Evolutionary conservation across 441 rosid genomes (phyloP), one percentile per base, ranked within the genome.

Genomic region (Flueggea neowawraea): DNA sequence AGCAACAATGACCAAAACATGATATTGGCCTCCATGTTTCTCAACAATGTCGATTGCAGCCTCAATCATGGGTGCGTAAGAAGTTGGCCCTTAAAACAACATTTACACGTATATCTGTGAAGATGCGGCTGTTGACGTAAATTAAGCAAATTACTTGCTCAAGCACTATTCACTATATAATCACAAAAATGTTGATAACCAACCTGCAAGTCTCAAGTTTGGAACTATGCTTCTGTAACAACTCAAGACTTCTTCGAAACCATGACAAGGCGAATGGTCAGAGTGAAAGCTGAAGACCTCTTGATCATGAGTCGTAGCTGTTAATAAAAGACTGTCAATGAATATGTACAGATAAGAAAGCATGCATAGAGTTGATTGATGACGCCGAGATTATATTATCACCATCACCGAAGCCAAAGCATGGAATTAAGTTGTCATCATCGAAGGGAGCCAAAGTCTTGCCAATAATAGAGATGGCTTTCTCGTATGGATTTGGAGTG

Each of bases 351-450:
- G 3, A 45, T 45, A 45, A 36, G 11, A 10, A 10, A 32, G 33
- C 3, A 32, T 31, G 14, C 11, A 64, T n/a, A 15, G 31, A 13
- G 16, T 6, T 8, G n/a, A n/a, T n/a, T n/a, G n/a, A 33, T 33
- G 4, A 33, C 6, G 39, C 39, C 4, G 39, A 33, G 39, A 33
- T 33, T 33, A 33, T 33, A 33, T 33, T 36, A 63, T 16, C 73
- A 84, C 92, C 83, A 63, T 92, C 98, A 36, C 96, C 98, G 73
- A 92, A 92, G 64, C 96, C 98, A 53, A 84, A 88, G 70, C 95
- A 86, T 47, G 96, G 96, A 48, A 92, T 84, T 39, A 92, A 72
- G 75, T 88, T 82, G 67, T 92, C 98, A 1, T 92, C 98, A 8
- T 92, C 98, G 36, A 92, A 92, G 12, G 96, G 89, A 65, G 96